These are phyloP conservation scores for Nitzschia palea DNA, from an alignment of 108 stramenopile species.

Conservation along the genomic window DNA sequence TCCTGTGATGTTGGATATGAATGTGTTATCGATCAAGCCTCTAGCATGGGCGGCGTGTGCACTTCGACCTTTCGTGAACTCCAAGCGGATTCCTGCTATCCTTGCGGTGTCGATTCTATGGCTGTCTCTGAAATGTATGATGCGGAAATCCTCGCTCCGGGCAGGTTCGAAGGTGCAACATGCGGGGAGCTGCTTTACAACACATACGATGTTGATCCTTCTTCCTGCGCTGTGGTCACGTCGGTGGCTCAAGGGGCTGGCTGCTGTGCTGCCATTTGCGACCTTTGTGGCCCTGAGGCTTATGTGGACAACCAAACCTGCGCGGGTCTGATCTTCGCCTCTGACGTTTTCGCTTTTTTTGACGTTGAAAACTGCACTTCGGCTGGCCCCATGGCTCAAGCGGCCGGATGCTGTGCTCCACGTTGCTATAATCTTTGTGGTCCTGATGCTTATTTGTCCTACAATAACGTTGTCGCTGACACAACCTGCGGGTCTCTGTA, in stretches of 20 bases:
- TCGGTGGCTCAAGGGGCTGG: too few relatives aligned
- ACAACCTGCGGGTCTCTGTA: background rate
- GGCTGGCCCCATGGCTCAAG: background rate
- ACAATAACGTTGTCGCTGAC: too few relatives aligned
- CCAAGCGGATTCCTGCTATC: too few relatives aligned
- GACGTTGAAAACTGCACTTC: background rate
- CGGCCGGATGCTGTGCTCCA: too few relatives aligned
- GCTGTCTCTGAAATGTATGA: background rate
- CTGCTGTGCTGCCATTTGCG: too few relatives aligned
- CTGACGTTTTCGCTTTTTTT: background rate
- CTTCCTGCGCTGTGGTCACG: background rate
- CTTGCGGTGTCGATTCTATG: too few relatives aligned
- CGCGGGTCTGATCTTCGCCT: background rate
- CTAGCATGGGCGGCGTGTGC: slow-evolving; percentile 2
- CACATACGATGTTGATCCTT: background rate
- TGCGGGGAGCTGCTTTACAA: background rate
- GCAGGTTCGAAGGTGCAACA: background rate
- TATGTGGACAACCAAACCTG: background rate
- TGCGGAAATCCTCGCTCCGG: background rate
- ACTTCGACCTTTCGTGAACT: too few relatives aligned
- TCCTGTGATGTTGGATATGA: background rate
- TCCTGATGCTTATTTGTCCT: too few relatives aligned
- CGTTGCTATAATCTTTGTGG: too few relatives aligned
- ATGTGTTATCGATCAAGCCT: background rate
- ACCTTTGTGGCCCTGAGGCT: too few relatives aligned